Conservation (phyloP, 1,139 yeast species). For the Blastobotrys indianensis region DNA sequence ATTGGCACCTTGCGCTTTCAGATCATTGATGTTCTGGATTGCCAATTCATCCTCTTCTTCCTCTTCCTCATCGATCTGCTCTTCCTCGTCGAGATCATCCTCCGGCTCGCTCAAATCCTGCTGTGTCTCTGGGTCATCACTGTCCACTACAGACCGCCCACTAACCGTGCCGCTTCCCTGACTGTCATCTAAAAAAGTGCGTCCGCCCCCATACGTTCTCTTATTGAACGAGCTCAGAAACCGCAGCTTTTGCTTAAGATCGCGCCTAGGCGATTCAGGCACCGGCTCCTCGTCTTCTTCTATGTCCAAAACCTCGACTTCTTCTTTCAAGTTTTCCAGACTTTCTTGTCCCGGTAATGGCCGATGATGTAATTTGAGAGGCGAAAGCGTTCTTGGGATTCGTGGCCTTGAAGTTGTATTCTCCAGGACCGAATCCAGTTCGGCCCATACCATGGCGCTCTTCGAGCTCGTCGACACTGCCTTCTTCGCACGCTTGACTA, state of each 20-base stretch:
- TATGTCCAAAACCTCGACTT: neutral
- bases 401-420: neutral
- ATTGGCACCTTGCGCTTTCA: slow-evolving; percentile 38
- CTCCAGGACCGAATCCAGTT: slow-evolving; percentile 5
- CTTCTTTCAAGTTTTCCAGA: neutral
- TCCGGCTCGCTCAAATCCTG: too few relatives aligned
- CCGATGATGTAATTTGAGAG: neutral
- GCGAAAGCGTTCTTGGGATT: neutral
- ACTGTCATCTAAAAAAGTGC: neutral
- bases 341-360: neutral
- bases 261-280: neutral
- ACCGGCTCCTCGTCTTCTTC: neutral
- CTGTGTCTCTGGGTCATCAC: too few relatives aligned
- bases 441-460: slow-evolving; percentile 5
- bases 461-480: neutral
- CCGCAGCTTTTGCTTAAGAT: slow-evolving; percentile 2
- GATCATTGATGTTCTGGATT: slow-evolving; percentile 27
- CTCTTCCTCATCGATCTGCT: neutral
- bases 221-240: slow-evolving; percentile 4
- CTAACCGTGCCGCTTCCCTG: too few relatives aligned
- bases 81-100: too few relatives aligned
- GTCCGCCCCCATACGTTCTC: slow-evolving; percentile 10
- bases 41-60: slow-evolving; percentile 3
- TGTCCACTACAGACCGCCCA: too few relatives aligned
- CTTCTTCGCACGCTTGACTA: too few relatives aligned